Conservation (phyloP, 805 yeast species). For the Lipomyces sp. region DNA sequence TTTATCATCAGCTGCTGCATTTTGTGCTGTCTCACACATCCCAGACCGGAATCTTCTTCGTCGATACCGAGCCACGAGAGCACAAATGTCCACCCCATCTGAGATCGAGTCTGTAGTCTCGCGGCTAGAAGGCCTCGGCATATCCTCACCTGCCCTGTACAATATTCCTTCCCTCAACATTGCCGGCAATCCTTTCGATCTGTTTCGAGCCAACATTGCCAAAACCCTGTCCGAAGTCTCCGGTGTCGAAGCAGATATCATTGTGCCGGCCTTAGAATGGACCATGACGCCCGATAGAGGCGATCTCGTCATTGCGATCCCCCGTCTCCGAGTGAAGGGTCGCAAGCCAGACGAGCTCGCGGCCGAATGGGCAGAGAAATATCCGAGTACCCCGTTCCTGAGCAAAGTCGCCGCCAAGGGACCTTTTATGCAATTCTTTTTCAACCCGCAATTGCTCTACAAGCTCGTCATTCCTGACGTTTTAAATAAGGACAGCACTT, state of each 20-base stretch:
- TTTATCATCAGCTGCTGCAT: neutral
- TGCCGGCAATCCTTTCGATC: constrained; percentile 77
- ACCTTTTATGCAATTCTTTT: constrained; percentile 87
- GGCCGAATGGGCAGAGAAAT: constrained; percentile 73
- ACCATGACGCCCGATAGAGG: constrained; percentile 87
- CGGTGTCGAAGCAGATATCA: constrained; percentile 68
- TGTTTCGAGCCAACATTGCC: constrained; percentile 87
- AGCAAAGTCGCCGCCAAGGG: constrained; percentile 80
- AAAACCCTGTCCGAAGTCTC: constrained; percentile 74
- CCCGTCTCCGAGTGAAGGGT: constrained; percentile 83
- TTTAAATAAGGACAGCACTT: constrained; percentile 56
- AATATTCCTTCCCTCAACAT: constrained; percentile 53
- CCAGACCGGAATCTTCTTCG: neutral
- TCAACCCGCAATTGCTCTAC: constrained; percentile 67
- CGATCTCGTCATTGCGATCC: constrained; percentile 89
- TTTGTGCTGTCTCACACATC: neutral
- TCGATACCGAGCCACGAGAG: neutral
- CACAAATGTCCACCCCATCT: neutral
- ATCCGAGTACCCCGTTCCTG: constrained; percentile 74
- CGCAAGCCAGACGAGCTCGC: constrained; percentile 77
- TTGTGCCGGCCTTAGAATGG: constrained; percentile 86
- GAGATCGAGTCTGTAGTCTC: constrained; percentile 15
- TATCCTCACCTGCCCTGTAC: constrained; percentile 20
- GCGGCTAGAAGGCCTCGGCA: constrained; percentile 24
- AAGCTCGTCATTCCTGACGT: constrained; percentile 72